Conservation (phyloP, 768 basidiomycete genomes). For the Mycena amicta region DNA sequence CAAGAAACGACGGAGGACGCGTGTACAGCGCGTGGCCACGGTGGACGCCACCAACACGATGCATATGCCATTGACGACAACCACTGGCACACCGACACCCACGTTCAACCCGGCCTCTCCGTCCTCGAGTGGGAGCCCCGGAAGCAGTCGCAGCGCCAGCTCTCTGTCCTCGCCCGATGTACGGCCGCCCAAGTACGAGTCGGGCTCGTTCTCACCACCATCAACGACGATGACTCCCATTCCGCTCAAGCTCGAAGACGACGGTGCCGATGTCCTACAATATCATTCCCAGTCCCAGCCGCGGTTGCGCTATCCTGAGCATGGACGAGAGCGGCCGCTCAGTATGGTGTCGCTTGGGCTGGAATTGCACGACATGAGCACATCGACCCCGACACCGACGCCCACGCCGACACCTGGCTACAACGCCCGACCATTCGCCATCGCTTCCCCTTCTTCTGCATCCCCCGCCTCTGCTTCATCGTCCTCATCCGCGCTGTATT, state of each 20-base stretch:
- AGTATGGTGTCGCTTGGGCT: too few relatives aligned
- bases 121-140: not conserved
- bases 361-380: too few relatives aligned
- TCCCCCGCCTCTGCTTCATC: not conserved
- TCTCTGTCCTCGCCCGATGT: not conserved
- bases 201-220: not conserved
- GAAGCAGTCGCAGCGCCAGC: not conserved
- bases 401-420: not conserved
- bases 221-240: too few relatives aligned
- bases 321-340: too few relatives aligned
- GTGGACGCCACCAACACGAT: not conserved
- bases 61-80: not conserved
- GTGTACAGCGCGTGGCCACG: not conserved
- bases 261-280: too few relatives aligned
- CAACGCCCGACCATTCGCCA: not conserved
- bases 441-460: not conserved
- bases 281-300: too few relatives aligned
- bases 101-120: not conserved
- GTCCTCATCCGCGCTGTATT: not conserved
- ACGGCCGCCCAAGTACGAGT: not conserved
- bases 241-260: too few relatives aligned
- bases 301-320: too few relatives aligned
- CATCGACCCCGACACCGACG: not conserved
- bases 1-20: constrained; percentile 1
- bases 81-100: not conserved